Percentiles rank a stretch among this genome's conserved stretches.
Evolutionary conservation across 2,329 filamentous ascomycete species (phyloP).

Genomic region (Curvularia sp.): DNA sequence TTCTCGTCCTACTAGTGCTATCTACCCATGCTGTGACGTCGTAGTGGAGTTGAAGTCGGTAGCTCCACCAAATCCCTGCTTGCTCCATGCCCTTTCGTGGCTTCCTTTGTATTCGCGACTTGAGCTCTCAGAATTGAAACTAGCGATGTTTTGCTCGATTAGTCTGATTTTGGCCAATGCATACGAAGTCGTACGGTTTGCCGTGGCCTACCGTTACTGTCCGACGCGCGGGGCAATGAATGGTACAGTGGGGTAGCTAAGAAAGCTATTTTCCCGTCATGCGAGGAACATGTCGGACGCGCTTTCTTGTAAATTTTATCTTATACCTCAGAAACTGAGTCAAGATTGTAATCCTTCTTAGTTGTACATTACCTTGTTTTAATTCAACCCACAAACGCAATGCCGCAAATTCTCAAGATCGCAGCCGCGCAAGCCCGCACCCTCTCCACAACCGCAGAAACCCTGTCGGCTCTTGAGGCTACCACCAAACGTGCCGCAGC

Average conservation of each 20-base stretch:
- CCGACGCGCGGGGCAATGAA: slow-evolving; percentile 5
- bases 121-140: background rate
- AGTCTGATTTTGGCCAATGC: background rate
- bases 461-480: slow-evolving; percentile 69
- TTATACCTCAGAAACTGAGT: background rate
- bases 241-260: slow-evolving; percentile 10
- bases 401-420: slow-evolving; percentile 57
- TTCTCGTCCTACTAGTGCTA: slow-evolving; percentile 9
- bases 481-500: slow-evolving; percentile 71
- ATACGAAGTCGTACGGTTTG: background rate
- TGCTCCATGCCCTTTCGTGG: background rate
- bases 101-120: background rate
- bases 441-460: slow-evolving; percentile 60
- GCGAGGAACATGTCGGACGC: background rate
- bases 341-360: background rate
- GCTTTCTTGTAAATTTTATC: background rate
- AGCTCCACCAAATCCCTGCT: slow-evolving; percentile 10
- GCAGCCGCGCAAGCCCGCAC: slow-evolving; percentile 60
- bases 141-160: background rate
- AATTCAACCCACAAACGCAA: slow-evolving; percentile 20
- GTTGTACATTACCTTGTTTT: background rate
- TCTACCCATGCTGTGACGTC: slow-evolving; percentile 13
- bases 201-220: background rate
- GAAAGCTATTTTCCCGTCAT: background rate
- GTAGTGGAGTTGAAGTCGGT: slow-evolving; percentile 15